A percentile compares a stretch with the other conserved stretches of the same genome.
phyloP scores from a whole-genome alignment of 495 filamentous ascomycete species.

The Aspergillus carlsbadensis region DNA sequence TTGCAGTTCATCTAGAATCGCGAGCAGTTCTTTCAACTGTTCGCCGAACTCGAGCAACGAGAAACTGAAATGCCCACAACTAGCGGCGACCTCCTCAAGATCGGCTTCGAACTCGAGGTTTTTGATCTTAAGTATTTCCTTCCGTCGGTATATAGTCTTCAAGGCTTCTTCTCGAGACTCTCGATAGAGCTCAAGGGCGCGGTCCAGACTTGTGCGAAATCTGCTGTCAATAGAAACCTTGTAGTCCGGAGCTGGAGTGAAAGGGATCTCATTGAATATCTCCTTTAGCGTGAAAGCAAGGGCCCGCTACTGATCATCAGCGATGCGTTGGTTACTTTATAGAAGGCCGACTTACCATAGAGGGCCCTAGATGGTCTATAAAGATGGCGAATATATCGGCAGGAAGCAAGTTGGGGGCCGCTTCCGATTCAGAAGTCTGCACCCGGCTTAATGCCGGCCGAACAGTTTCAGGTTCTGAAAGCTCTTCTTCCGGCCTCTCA shows the following conservation, averaged over 20 bases:
- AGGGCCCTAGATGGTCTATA: constrained; percentile 82
- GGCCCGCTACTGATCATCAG: constrained; percentile 60
- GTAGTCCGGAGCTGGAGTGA: constrained; percentile 61
- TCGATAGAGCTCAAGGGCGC: constrained; percentile 77
- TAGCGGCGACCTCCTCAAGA: constrained; percentile 93
- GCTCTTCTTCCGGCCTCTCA: constrained; percentile 63
- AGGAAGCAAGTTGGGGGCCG: constrained; percentile 44
- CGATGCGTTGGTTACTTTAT: background rate
- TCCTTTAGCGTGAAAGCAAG: constrained; percentile 85
- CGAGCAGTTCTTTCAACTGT: constrained; percentile 79
- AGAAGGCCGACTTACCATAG: constrained; percentile 60
- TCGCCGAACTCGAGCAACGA: constrained; percentile 86
- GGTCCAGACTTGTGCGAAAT: constrained; percentile 72
- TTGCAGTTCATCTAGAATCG: constrained; percentile 81
- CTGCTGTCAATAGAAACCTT: constrained; percentile 71
- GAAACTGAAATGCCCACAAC: constrained; percentile 92
- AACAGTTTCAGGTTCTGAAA: constrained; percentile 38
- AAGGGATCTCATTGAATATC: constrained; percentile 85
- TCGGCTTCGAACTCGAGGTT: constrained; percentile 80
- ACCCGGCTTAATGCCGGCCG: constrained; percentile 15
- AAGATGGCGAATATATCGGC: constrained; percentile 86
- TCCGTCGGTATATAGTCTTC: constrained; percentile 71
- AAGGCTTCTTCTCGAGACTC: constrained; percentile 72
- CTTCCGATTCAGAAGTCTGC: constrained; percentile 14
- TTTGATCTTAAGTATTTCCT: constrained; percentile 62